Evolutionary conservation across 163 green algal genomes (phyloP), one percentile per base, ranked within the genome.

Genomic region (Scenedesmus sp.): DNA sequence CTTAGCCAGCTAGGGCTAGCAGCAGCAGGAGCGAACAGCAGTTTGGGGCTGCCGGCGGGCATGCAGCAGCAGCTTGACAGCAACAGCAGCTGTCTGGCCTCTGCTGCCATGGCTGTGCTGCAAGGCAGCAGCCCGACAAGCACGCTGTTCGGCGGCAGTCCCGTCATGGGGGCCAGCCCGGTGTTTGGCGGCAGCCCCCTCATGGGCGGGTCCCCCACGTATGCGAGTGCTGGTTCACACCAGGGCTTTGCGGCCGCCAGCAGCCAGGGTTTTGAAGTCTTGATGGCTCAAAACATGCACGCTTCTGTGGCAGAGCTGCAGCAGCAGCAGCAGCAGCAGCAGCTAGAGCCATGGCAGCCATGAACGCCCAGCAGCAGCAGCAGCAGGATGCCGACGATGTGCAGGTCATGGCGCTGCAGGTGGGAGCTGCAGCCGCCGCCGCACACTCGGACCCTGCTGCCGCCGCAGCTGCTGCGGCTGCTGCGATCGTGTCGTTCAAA

Each of bases 401-500:
- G 15, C 80, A 80, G 59, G 22, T 42, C 0, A 49, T 85, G 33
- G 89, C 83, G 2, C 72, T 86, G 37, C 76, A 86, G 40, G 70
- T 87, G 61, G 59, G 59, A 22, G 78, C 80, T n/a, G 87, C 87
- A 44, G 87, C 79, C 26, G 87, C 85, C 73, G 70, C 85, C 24
- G 46, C 59, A 53, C 85, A 90, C 46, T 42, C 12, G 0, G 85
- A 90, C 65, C 85, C 85, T 56, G 85, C 70, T 16, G 70, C 85
- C 43, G 85, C 85, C 30, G 85, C 85, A 40, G 85, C 85, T 1
- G 87, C 78, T 16, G 87, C 87, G 2, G 87, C 87, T 33, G 87
- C 87, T 33, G 78, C 80, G 1, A 87, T 91, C n/a, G 78, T 80
- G 18, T 81, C 78, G 1, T 81, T 91, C 78, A 80, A 91, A 44